A percentile compares a stretch with the other conserved stretches of the same genome.
These are phyloP conservation scores for Mortierella sp. DNA, from an alignment of 371 early-diverging fungal genomes.

Conservation along the genomic window DNA sequence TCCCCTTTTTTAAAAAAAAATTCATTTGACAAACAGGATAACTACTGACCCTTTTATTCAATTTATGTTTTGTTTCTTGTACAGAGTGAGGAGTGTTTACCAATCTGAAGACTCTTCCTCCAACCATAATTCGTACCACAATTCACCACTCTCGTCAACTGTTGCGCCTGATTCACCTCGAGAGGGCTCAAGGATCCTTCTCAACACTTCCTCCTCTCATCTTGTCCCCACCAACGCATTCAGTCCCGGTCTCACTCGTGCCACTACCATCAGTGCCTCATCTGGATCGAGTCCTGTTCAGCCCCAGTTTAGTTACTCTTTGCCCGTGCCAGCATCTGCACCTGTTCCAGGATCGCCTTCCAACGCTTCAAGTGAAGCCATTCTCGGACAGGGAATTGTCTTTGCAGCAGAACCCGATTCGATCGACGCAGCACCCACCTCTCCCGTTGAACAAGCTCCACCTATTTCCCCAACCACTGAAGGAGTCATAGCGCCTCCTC, in stretches of 20 bases:
- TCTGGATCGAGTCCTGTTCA: slow-evolving; percentile 14
- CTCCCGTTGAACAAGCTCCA: slow-evolving; percentile 19
- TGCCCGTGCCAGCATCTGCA: slow-evolving; percentile 17
- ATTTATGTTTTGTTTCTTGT: not conserved
- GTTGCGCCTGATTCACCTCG: slow-evolving; percentile 21
- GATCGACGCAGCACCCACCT: not conserved
- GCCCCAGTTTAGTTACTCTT: slow-evolving; percentile 10
- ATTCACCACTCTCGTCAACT: slow-evolving; percentile 28
- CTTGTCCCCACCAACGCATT: slow-evolving; percentile 5
- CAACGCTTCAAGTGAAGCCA: not conserved
- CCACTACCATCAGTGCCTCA: slow-evolving; percentile 27
- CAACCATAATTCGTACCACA: slow-evolving; percentile 28
- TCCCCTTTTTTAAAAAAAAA: not conserved
- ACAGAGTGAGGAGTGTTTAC: slow-evolving; percentile 48
- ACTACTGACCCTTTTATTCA: too few species aligned
- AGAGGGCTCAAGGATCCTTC: slow-evolving; percentile 23
- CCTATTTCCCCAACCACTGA: slow-evolving; percentile 14
- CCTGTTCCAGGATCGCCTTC: slow-evolving; percentile 14
- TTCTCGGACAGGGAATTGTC: not conserved
- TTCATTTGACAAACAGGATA: too few species aligned
- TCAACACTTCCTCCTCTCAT: slow-evolving; percentile 21
- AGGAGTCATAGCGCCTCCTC: not conserved
- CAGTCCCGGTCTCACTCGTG: slow-evolving; percentile 23
- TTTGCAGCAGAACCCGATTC: slow-evolving; percentile 26
- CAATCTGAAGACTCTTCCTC: slow-evolving; percentile 43